Percentiles rank a stretch among this genome's conserved stretches.
These are phyloP conservation scores for Lodderomyces theae DNA, from an alignment of 1,139 yeast genomes.

Conservation along the genomic window DNA sequence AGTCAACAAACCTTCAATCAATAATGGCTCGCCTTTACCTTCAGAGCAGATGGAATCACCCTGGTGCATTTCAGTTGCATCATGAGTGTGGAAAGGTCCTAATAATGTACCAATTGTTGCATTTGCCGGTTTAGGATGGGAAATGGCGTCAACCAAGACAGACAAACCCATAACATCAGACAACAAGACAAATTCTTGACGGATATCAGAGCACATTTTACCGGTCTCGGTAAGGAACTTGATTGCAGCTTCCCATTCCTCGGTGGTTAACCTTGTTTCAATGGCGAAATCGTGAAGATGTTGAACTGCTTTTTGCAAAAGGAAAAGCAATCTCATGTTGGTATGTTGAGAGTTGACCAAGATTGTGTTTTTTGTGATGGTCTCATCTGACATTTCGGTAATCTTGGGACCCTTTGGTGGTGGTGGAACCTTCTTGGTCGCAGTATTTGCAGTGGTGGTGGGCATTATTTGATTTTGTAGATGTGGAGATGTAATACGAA, in stretches of 20 bases:
- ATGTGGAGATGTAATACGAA: not conserved
- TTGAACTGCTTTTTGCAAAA: slow-evolving; percentile 24
- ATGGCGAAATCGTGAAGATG: slow-evolving; percentile 34
- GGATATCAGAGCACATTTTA: slow-evolving; percentile 26
- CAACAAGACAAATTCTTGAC: slow-evolving; percentile 31
- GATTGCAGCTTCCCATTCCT: slow-evolving; percentile 31
- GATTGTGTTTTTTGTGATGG: slow-evolving; percentile 26
- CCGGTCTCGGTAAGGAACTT: slow-evolving; percentile 28
- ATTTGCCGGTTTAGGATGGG: slow-evolving; percentile 29
- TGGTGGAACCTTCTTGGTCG: not conserved
- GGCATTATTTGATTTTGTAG: not conserved
- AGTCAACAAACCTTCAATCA: slow-evolving; percentile 20
- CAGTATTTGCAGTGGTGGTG: not conserved
- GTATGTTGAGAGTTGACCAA: slow-evolving; percentile 25
- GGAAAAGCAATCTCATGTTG: slow-evolving; percentile 22
- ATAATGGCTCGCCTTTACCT: slow-evolving; percentile 28
- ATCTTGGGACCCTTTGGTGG: slow-evolving; percentile 8
- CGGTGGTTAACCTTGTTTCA: slow-evolving; percentile 29
- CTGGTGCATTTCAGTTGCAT: slow-evolving; percentile 23
- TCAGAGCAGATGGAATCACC: slow-evolving; percentile 27
- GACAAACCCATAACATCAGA: slow-evolving; percentile 31
- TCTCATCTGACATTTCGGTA: slow-evolving; percentile 28
- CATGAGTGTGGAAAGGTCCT: slow-evolving; percentile 36
- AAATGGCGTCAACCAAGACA: slow-evolving; percentile 28
- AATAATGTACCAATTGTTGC: slow-evolving; percentile 32